These are phyloP conservation scores for Hygrophorus russula DNA, from an alignment of 768 basidiomycete genomes.

Conservation along the genomic window DNA sequence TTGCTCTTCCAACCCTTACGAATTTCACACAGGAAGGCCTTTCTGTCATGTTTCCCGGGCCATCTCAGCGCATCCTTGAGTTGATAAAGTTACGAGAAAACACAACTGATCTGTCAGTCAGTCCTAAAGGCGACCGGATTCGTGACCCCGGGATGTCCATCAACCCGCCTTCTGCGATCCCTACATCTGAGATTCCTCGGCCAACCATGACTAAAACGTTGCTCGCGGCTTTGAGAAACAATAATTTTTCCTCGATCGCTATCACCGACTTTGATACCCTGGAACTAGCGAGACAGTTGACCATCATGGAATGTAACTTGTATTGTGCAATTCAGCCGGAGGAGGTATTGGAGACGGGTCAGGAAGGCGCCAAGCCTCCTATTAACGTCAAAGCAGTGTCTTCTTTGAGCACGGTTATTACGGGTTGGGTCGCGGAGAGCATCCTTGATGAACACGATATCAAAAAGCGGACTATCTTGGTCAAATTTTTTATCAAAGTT, in stretches of 20 bases:
- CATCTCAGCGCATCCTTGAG: slow-evolving; percentile 65
- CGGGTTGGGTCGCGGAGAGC: slow-evolving; percentile 93
- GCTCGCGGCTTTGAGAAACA: slow-evolving; percentile 54
- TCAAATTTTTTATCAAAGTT: slow-evolving; percentile 92
- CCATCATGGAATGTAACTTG: slow-evolving; percentile 83
- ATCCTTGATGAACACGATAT: slow-evolving; percentile 85
- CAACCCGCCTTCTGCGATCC: slow-evolving; percentile 39
- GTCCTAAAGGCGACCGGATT: slow-evolving; percentile 50
- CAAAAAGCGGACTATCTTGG: slow-evolving; percentile 65
- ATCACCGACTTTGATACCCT: slow-evolving; percentile 89
- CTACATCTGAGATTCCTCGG: slow-evolving; percentile 65
- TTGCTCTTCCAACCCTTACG: slow-evolving; percentile 43
- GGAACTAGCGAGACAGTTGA: slow-evolving; percentile 89
- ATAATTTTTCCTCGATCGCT: slow-evolving; percentile 47
- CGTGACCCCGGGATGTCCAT: slow-evolving; percentile 70
- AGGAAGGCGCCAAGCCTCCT: slow-evolving; percentile 52
- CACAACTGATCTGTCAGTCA: slow-evolving; percentile 34
- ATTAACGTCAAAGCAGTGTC: slow-evolving; percentile 76
- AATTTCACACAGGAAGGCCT: slow-evolving; percentile 56
- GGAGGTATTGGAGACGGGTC: slow-evolving; percentile 79
- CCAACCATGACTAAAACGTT: slow-evolving; percentile 79
- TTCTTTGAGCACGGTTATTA: slow-evolving; percentile 83
- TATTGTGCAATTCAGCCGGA: slow-evolving; percentile 82
- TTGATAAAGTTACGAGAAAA: slow-evolving; percentile 46
- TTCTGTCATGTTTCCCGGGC: slow-evolving; percentile 49